phyloP scores from a whole-genome alignment of 2,329 filamentous ascomycete species.

The Fusarium poae region DNA sequence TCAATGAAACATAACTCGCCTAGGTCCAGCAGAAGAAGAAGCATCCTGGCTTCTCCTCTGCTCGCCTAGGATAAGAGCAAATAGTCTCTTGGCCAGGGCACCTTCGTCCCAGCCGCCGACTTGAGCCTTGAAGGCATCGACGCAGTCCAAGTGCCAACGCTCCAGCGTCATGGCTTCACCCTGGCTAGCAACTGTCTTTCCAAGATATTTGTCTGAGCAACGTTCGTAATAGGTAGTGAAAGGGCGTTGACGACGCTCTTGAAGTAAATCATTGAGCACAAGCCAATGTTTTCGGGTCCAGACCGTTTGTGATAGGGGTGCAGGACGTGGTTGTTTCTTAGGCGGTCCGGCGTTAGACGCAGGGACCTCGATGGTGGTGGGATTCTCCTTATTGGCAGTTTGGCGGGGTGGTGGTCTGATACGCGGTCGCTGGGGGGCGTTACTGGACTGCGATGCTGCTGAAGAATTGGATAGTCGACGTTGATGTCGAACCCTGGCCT shows the following conservation, averaged over 20 bases:
- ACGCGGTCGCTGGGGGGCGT: conserved; percentile 27
- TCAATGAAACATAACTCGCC: conserved; percentile 52
- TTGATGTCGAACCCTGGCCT: conserved; percentile 54
- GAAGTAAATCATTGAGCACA: conserved; percentile 64
- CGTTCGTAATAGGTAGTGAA: conserved; percentile 50
- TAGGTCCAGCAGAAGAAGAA: conserved; percentile 23
- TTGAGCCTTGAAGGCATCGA: conserved; percentile 65
- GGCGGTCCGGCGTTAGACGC: conserved; percentile 49
- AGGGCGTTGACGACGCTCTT: conserved; percentile 60
- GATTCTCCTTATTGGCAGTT: conserved; percentile 54
- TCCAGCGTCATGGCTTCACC: conserved; percentile 63
- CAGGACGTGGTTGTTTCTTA: conserved; percentile 30
- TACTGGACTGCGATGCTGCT: conserved; percentile 31
- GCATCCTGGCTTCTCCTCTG: conserved; percentile 49
- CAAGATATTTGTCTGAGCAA: conserved; percentile 57
- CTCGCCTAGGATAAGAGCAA: conserved; percentile 66
- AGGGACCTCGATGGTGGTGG: conserved; percentile 44
- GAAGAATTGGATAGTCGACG: conserved; percentile 49
- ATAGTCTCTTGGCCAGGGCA: conserved; percentile 65
- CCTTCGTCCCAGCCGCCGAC: conserved; percentile 65
- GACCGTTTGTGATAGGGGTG: conserved; percentile 56
- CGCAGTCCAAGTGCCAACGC: conserved; percentile 69
- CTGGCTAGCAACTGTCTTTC: conserved; percentile 62
- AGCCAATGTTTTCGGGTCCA: conserved; percentile 69
- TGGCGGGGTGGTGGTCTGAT: conserved; percentile 21